A percentile compares a stretch with the other conserved stretches of the same genome.
Conservation (phyloP, 2,329 filamentous ascomycete species). For the Calonectria hawksworthii region DNA sequence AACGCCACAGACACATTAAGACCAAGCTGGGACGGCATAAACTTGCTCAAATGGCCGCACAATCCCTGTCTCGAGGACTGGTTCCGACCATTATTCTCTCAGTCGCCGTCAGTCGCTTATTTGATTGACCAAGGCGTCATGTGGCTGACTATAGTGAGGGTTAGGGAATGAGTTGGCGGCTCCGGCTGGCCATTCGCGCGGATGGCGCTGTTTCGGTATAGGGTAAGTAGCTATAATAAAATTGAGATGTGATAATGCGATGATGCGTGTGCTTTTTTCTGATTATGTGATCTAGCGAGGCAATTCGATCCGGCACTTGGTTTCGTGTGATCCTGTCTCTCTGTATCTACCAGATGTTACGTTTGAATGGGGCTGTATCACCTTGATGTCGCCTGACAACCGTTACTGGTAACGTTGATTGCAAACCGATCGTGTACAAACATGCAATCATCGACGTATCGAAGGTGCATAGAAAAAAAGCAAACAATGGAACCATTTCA, state of each 20-base stretch:
- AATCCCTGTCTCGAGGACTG: slow-evolving; percentile 29
- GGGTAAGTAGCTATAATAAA: neutral
- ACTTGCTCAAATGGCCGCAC: slow-evolving; percentile 60
- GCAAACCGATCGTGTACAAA: neutral
- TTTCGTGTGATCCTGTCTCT: neutral
- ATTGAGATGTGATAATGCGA: neutral
- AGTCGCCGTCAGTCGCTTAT: neutral
- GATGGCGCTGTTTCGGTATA: neutral
- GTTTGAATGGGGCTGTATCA: neutral
- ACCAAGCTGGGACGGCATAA: slow-evolving; percentile 45
- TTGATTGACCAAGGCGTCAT: neutral
- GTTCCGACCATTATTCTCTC: neutral
- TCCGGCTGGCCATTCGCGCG: neutral
- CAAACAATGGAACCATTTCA: neutral
- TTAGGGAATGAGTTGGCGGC: neutral
- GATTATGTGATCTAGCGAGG: neutral
- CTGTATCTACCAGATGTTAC: neutral
- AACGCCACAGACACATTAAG: slow-evolving; percentile 21
- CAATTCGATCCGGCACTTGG: neutral
- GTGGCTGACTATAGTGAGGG: neutral
- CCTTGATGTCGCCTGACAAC: neutral
- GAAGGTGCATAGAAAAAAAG: neutral
- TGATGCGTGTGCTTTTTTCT: neutral
- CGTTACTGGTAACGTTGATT: neutral
- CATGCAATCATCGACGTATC: neutral